Evolutionary conservation across 208 protist species (phyloP).

Genomic region (Perkinsela sp.): DNA sequence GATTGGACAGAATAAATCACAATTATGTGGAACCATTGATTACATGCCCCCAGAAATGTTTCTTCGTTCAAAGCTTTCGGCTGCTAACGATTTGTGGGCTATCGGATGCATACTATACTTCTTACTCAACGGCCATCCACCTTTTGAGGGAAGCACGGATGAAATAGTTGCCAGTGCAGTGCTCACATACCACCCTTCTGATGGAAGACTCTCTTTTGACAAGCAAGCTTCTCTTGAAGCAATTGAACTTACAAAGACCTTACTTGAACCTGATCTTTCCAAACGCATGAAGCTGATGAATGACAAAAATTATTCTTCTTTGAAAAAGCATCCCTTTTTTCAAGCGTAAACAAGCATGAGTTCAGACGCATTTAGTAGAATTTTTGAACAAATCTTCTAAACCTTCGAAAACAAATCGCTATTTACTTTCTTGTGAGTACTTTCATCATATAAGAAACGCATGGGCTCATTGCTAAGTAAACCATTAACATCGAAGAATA

Average conservation of each 20-base stretch:
- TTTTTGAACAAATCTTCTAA: too few relatives aligned
- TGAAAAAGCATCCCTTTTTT: not conserved
- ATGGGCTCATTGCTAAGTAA: not conserved
- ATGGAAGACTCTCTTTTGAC: not conserved
- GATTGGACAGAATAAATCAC: conserved; percentile 21
- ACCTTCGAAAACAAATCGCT: too few relatives aligned
- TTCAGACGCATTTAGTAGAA: too few relatives aligned
- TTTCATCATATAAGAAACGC: too few relatives aligned
- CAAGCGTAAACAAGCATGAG: too few relatives aligned
- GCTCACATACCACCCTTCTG: not conserved
- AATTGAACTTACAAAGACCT: not conserved
- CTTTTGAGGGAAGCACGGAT: conserved; percentile 21
- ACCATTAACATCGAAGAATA: not conserved
- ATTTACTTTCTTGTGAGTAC: too few relatives aligned
- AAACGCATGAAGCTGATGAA: not conserved
- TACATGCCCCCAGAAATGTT: conserved; percentile 70
- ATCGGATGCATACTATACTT: conserved; percentile 57
- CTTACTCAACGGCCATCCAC: conserved; percentile 34
- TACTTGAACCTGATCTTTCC: not conserved
- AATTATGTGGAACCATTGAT: conserved; percentile 44
- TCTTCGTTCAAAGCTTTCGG: conserved; percentile 36
- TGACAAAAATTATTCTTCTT: not conserved
- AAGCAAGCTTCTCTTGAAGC: not conserved
- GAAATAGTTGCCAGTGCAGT: not conserved
- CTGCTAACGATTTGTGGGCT: conserved; percentile 67